phyloP scores from a whole-genome alignment of 345 rosid species.

The Aegle marmelos region DNA sequence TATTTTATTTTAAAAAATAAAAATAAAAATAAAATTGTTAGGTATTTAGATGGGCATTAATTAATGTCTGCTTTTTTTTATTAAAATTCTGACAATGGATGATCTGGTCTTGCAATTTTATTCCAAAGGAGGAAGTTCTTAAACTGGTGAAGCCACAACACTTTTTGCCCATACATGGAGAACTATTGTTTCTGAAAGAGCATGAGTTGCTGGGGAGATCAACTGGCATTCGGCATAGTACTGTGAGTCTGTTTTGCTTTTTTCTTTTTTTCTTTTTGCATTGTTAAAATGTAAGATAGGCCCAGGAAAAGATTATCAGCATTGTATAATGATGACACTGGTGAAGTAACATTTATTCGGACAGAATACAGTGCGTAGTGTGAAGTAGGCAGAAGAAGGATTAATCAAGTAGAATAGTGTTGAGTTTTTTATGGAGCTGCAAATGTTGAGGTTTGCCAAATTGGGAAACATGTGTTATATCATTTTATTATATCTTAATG shows the following conservation, averaged over 20 bases:
- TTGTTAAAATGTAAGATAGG: neutral
- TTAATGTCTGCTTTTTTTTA: neutral
- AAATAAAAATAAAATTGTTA: neutral
- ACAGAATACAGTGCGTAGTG: neutral
- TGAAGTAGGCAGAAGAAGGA: neutral
- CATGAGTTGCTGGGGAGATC: slow-evolving; percentile 93
- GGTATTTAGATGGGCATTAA: neutral
- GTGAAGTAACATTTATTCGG: neutral
- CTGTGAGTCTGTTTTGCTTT: slow-evolving; percentile 56
- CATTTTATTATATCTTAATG: neutral
- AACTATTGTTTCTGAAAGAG: slow-evolving; percentile 94
- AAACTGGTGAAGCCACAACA: slow-evolving; percentile 96
- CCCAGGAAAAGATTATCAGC: neutral
- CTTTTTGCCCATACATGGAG: slow-evolving; percentile 96
- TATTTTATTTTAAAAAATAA: neutral
- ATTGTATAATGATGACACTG: neutral
- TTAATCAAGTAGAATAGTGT: neutral
- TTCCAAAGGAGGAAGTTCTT: slow-evolving; percentile 90
- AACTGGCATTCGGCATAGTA: slow-evolving; percentile 88
- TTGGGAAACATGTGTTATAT: neutral
- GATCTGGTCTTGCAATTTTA: slow-evolving; percentile 7
- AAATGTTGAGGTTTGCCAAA: neutral
- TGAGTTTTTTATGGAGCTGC: neutral
- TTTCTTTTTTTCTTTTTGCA: neutral
- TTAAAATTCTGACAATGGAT: neutral